Conservation (phyloP, 306 rosid genomes). For the Chamaecrista fasciculata region DNA sequence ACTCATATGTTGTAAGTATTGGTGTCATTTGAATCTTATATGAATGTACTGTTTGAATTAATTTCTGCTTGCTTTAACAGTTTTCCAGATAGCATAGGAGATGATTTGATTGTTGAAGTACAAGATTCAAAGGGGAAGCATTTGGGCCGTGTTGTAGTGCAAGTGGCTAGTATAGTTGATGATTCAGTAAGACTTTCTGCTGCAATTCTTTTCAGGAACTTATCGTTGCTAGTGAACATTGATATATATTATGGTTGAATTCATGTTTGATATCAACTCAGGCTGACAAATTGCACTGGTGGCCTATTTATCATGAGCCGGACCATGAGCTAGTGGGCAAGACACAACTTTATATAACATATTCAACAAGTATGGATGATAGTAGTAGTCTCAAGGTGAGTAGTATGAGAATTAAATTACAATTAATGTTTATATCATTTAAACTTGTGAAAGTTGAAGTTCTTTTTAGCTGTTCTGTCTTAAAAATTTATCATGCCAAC, state of each 20-base stretch:
- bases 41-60: slow-evolving; percentile 32
- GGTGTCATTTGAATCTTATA: background rate
- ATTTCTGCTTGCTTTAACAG: slow-evolving; percentile 69
- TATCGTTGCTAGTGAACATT: slow-evolving; percentile 13
- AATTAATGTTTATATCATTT: background rate
- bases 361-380: slow-evolving; percentile 79
- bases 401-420: background rate
- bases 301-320: slow-evolving; percentile 79
- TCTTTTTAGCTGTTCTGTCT: slow-evolving; percentile 10
- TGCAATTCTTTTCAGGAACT: slow-evolving; percentile 5
- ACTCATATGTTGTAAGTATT: slow-evolving; percentile 79
- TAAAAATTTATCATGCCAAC: background rate
- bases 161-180: slow-evolving; percentile 82
- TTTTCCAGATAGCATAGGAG: slow-evolving; percentile 92
- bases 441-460: background rate
- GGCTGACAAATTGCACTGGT: slow-evolving; percentile 97
- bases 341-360: slow-evolving; percentile 66
- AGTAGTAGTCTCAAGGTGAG: slow-evolving; percentile 71
- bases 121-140: slow-evolving; percentile 90
- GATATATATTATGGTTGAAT: slow-evolving; percentile 19
- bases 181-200: slow-evolving; percentile 59
- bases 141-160: slow-evolving; percentile 75
- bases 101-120: slow-evolving; percentile 83
- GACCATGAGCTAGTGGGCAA: slow-evolving; percentile 88
- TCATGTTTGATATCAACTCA: slow-evolving; percentile 47